Base-by-base conservation (phyloP, 1,139 yeast species). In the Geotrichum fermentans region DNA sequence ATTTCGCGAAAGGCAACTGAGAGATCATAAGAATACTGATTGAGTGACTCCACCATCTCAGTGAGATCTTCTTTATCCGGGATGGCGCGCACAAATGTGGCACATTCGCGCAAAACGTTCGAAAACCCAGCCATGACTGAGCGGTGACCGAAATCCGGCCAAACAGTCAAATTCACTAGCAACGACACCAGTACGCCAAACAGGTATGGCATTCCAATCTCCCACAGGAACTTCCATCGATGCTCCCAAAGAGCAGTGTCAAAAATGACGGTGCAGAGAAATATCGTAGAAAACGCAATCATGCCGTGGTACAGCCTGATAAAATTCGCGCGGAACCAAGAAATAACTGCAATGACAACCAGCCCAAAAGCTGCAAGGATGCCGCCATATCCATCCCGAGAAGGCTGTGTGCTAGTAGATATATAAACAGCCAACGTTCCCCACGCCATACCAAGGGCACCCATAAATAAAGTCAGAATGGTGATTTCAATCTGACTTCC, bases 401-500 rank as follows among this genome's bases (percentile, higher is more conserved):
- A 66, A 0, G 72, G 69, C 5, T 57, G 57, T 1, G 76, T 71
- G 1, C 71, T 66, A 0, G 68, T 65, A 2, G 77, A 69, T 1
- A 74, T 58, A 48, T 63, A 73, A 56, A 74, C 58, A 1, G 76
- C 73, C 30, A 74, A 53, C 0, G 74, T 61, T 1, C 73, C 66
- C 74, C 77, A 73, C 0, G 73, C 78, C 29, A 73, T 52, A 1
- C 75, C 79, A 5, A 78, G 62, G n/a, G 74, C 72, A 32, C 73
- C 70, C 3, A 79, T 79, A 7, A 72, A 3, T 1, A 72, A 58
- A 0, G 78, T 68, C 26, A 64, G 63, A 1, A 69, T 4, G 0
- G 76, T 67, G 46, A 75, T 69, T 54, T 76, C 79, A 47, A 77
- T 48, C 54, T 75, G 79, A 1, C 74, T 67, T n/a, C 79, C 79